These are phyloP conservation scores for Candida succiphila DNA, from an alignment of 805 yeast genomes.

Conservation along the genomic window DNA sequence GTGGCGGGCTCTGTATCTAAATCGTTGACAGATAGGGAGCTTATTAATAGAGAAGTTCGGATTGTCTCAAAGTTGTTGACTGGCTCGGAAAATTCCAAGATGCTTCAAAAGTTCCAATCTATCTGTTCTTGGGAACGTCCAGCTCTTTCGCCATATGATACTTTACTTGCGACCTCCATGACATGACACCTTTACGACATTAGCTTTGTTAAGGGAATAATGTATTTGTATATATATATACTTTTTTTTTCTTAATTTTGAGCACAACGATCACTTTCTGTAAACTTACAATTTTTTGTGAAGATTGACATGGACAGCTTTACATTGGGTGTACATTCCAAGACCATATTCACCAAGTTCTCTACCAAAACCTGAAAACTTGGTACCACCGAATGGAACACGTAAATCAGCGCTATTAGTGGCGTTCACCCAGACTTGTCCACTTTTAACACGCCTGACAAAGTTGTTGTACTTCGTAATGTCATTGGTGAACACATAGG, in stretches of 20 bases:
- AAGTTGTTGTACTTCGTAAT: conserved; percentile 69
- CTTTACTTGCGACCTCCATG: too few species aligned
- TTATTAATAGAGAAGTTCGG: conserved; percentile 17
- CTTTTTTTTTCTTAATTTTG: too few species aligned
- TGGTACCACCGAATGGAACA: conserved; percentile 91
- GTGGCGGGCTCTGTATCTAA: conserved; percentile 19
- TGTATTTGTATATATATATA: too few species aligned
- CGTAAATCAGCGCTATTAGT: conserved; percentile 80
- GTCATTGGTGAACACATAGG: conserved; percentile 78
- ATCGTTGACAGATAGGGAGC: conserved; percentile 13
- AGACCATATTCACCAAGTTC: conserved; percentile 88
- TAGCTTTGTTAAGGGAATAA: too few species aligned
- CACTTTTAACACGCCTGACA: conserved; percentile 39
- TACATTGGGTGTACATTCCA: conserved; percentile 75
- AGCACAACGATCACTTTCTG: too few species aligned
- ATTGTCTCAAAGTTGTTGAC: conserved; percentile 5
- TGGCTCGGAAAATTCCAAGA: too few species aligned
- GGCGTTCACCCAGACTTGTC: conserved; percentile 88
- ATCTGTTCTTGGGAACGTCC: too few species aligned
- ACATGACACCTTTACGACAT: too few species aligned
- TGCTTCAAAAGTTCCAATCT: too few species aligned
- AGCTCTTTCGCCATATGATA: too few species aligned
- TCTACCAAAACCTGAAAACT: conserved; percentile 86
- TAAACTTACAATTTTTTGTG: conserved; percentile 18
- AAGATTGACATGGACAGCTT: conserved; percentile 60